Evolutionary conservation across 441 rosid species (phyloP), one percentile per base, ranked within the genome.

Genomic region (Gossypium gossypioides): DNA sequence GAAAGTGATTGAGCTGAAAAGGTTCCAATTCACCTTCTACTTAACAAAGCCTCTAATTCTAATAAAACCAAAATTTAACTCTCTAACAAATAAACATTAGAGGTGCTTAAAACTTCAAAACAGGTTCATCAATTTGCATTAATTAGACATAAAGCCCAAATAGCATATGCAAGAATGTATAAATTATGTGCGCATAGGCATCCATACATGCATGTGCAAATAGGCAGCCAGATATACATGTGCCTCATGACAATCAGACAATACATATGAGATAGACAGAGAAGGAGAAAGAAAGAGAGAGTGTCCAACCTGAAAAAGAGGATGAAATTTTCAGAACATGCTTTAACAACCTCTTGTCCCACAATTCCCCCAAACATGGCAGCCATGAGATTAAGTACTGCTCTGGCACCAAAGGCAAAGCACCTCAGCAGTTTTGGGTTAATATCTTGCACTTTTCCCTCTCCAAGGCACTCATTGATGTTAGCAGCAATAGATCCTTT

Each of bases 301-400:
- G 32, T 32, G 71, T 48, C 75, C 57, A 71, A 92, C 99, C 97
- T 95, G 99, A 76, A 82, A 89, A 65, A 95, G 86, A n/a, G 99
- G 99, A 83, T 95, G 97, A 73, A 92, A 95, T 75, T 95, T 95
- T 69, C 97, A 60, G 99, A 91, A 83, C 99, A 95, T 16, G 99
- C 99, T 79, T 95, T 95, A 48, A 92, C 91, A 77, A 89, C 96
- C 75, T 95, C 99, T 77, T 92, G 98, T 50, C 98, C 99, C 60
- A 91, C 97, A 76, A 95, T 88, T 62, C 99, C 99, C 68, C 98
- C 99, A 82, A 92, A 92, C 87, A 95, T 86, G 65, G 99, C 98
- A 79, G 99, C 97, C 99, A 92, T 92, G 63, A 97, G 99, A 87
- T 92, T 95, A 73, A 95, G 83, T 55, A 92, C 91, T 61, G 99